Conservation (phyloP, 2,329 filamentous ascomycete species). For the Pseudogymnoascus sp. region DNA sequence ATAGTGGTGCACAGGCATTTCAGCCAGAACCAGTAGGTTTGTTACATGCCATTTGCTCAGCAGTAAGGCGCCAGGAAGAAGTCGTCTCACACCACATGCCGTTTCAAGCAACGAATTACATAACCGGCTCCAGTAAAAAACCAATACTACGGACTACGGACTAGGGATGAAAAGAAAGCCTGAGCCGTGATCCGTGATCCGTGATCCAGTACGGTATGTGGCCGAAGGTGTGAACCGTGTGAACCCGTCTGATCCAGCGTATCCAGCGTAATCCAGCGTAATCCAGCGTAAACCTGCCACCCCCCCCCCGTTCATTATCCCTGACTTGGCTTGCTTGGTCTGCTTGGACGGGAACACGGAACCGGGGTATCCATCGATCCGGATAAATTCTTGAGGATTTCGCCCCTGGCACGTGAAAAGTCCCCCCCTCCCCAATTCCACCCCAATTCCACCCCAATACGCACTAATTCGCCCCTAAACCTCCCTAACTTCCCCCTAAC, state of each 20-base stretch:
- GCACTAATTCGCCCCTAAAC: not conserved
- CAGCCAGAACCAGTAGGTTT: no score
- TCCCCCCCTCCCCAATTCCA: not conserved
- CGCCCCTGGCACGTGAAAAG: constrained; percentile 8
- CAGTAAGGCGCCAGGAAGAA: no score
- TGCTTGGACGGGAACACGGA: not conserved
- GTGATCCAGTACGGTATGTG: not conserved
- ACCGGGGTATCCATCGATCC: not conserved
- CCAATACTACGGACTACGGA: not conserved
- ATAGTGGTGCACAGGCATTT: no score
- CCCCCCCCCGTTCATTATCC: not conserved
- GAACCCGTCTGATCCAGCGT: not conserved
- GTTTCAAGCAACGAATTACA: not conserved
- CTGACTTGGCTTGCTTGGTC: not conserved
- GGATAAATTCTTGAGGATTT: not conserved
- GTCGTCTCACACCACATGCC: not conserved
- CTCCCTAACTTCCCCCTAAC: not conserved
- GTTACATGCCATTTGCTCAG: no score
- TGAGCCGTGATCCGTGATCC: not conserved
- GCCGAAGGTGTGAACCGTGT: not conserved
- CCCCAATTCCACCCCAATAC: not conserved
- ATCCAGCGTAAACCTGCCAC: not conserved
- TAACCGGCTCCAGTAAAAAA: not conserved
- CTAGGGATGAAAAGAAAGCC: not conserved
- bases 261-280: not conserved